Evolutionary conservation across 2,329 filamentous ascomycete species (phyloP).

Genomic region (Ophiostoma perfectum): DNA sequence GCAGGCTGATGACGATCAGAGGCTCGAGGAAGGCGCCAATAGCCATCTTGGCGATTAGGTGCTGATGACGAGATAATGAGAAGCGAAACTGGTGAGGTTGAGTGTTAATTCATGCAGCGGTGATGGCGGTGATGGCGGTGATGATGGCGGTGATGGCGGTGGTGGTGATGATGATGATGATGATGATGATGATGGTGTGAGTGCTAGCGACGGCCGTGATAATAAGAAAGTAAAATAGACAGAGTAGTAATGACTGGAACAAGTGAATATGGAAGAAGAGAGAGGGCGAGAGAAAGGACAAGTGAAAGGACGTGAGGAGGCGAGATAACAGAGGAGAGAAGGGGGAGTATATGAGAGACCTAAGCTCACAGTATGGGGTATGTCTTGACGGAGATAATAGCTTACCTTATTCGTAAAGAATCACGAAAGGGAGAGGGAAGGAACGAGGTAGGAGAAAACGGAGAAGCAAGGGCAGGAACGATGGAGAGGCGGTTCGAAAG

Average conservation of each 20-base stretch:
- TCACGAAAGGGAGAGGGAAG: not conserved
- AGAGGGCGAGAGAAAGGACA: not conserved
- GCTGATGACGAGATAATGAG: too few relatives aligned
- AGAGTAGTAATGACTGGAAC: not conserved
- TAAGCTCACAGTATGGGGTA: not conserved
- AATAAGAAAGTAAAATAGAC: not conserved
- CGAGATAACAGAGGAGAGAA: not conserved
- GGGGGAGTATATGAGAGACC: not conserved
- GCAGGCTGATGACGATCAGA: constrained; percentile 53
- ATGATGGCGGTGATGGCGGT: not conserved
- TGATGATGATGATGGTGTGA: too few relatives aligned
- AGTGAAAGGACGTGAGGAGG: not conserved
- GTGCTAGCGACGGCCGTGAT: not conserved
- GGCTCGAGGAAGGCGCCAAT: constrained; percentile 55
- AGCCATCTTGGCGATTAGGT: constrained; percentile 32
- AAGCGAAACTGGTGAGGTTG: not conserved
- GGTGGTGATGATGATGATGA: too few relatives aligned
- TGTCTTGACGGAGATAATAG: not conserved
- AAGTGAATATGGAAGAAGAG: not conserved
- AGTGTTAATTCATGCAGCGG: not conserved
- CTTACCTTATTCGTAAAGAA: not conserved
- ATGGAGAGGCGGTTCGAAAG: too few relatives aligned
- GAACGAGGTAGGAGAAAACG: not conserved
- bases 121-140: not conserved
- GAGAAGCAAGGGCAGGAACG: not conserved